Conservation (phyloP, 441 rosid species). For the Eugenia klotzschiana region DNA sequence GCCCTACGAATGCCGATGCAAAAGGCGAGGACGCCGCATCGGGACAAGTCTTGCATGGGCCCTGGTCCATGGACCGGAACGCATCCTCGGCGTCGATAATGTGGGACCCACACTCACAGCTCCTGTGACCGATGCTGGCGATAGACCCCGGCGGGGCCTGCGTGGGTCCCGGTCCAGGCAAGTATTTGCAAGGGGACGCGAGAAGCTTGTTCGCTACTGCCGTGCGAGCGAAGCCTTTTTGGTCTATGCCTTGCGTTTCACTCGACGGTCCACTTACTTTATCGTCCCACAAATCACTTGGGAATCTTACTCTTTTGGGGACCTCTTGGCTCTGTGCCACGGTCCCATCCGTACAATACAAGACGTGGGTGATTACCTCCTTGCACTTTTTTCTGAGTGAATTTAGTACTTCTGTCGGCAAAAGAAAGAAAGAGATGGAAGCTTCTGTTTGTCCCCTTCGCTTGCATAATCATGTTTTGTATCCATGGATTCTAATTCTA, state of each 20-base stretch:
- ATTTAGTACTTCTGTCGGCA: background rate
- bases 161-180: background rate
- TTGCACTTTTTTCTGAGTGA: background rate
- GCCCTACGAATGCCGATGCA: background rate
- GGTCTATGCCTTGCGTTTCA: background rate
- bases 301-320: background rate
- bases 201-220: background rate
- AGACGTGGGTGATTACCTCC: background rate
- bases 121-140: background rate
- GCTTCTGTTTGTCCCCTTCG: background rate
- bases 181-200: background rate
- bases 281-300: background rate
- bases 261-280: background rate
- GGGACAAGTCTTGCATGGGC: background rate
- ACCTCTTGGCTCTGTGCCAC: background rate
- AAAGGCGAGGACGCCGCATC: background rate
- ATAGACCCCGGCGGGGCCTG: background rate
- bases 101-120: background rate
- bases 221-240: background rate
- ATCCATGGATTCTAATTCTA: too few relatives aligned
- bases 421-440: too few relatives aligned
- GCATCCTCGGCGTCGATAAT: background rate
- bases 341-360: background rate
- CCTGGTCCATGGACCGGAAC: background rate
- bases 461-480: background rate